Percentiles rank a stretch among this genome's conserved stretches.
These are phyloP conservation scores for Hordeum marinum DNA, from an alignment of 176 grass and related monocot species.

Conservation along the genomic window DNA sequence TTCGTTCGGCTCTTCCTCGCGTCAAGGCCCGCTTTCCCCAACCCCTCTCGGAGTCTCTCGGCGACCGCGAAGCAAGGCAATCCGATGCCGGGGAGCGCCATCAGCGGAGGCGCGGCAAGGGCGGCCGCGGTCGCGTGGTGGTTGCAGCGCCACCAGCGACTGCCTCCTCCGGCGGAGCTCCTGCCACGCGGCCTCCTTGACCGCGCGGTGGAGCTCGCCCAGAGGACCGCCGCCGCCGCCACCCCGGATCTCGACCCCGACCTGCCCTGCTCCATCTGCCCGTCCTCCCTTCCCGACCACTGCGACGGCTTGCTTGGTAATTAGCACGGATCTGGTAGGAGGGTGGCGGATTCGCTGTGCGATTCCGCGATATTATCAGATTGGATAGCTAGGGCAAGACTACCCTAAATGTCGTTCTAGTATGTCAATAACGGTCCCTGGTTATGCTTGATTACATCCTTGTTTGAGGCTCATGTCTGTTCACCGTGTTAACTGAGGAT, in stretches of 20 bases:
- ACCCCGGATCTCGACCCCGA: not conserved
- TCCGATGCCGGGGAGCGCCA: not conserved
- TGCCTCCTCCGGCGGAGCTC: not conserved
- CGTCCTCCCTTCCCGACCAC: not conserved
- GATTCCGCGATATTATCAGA: not conserved
- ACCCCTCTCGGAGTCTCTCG: not conserved
- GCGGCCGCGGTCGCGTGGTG: not conserved
- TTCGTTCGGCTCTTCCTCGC: no score
- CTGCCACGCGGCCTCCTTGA: not conserved
- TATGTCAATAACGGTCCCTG: not conserved
- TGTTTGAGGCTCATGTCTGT: not conserved
- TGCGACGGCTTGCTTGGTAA: not conserved
- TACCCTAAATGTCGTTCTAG: not conserved
- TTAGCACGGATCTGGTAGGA: not conserved
- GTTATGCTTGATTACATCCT: not conserved
- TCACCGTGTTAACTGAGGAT: not conserved
- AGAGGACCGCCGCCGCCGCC: not conserved
- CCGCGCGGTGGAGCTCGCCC: not conserved
- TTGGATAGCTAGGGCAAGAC: not conserved
- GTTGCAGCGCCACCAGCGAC: not conserved
- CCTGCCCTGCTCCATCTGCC: not conserved
- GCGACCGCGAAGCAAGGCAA: not conserved
- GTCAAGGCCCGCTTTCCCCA: not conserved
- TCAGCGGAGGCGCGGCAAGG: conserved; percentile 7
- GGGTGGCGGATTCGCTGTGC: not conserved